These are phyloP conservation scores for Nicotiana obtusifolia DNA, from an alignment of 257 asterid species.

Conservation along the genomic window DNA sequence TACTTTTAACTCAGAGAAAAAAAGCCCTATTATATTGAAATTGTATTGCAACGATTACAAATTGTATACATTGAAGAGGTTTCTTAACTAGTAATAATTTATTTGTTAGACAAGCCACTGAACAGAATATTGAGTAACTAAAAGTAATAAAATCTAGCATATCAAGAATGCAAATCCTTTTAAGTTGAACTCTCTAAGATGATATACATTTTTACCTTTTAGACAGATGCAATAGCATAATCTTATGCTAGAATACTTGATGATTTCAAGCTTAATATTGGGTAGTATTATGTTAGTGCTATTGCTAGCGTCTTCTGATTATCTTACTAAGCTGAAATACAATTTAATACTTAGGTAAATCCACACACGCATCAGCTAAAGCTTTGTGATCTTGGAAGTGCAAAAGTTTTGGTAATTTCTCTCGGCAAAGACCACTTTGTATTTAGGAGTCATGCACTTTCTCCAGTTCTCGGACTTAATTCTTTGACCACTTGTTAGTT, in stretches of 20 bases:
- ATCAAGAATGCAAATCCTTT: neutral
- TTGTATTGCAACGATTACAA: neutral
- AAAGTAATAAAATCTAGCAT: neutral
- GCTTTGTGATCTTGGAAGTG: slow-evolving; percentile 95
- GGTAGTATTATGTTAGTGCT: neutral
- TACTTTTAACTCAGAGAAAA: neutral
- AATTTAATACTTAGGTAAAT: slow-evolving; percentile 61
- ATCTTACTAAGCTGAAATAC: slow-evolving; percentile 21
- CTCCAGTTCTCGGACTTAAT: slow-evolving; percentile 1
- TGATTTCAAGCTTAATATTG: neutral
- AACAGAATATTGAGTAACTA: neutral
- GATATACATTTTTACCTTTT: neutral
- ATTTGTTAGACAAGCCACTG: neutral
- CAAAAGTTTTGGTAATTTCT: slow-evolving; percentile 84
- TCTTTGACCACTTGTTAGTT: slow-evolving; percentile 46
- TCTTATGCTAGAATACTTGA: neutral
- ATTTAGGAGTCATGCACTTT: neutral
- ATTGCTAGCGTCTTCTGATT: slow-evolving; percentile 8
- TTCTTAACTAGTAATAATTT: neutral
- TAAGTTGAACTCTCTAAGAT: neutral
- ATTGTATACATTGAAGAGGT: neutral
- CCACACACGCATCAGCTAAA: slow-evolving; percentile 95
- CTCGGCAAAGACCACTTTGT: neutral
- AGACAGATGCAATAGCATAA: neutral
- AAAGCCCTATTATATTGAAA: neutral